These are phyloP conservation scores for Boehmeria nivea DNA, from an alignment of 306 rosid genomes.

Conservation along the genomic window DNA sequence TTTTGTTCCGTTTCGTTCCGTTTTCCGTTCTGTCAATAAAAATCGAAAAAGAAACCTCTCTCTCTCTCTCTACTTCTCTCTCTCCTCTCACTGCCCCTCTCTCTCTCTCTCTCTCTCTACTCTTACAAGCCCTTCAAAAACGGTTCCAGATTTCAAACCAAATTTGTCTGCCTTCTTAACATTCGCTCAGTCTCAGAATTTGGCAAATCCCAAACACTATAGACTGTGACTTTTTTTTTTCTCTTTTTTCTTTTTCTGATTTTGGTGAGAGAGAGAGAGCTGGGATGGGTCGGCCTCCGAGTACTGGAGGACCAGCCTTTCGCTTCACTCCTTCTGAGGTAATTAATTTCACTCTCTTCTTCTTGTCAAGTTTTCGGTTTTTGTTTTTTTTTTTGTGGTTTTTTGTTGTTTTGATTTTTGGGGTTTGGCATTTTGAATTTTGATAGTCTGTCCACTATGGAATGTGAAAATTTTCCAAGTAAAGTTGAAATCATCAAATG, in stretches of 20 bases:
- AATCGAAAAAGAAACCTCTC: neutral
- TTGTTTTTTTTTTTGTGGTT: neutral
- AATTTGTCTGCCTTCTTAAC: neutral
- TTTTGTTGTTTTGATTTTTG: neutral
- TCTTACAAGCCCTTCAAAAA: neutral
- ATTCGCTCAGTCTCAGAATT: neutral
- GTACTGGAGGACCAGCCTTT: conserved; percentile 96
- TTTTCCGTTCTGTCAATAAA: too few species aligned
- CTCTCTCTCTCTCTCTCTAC: too few species aligned
- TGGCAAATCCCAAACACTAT: neutral
- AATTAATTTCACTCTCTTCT: conserved; percentile 13
- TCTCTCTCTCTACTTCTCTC: neutral
- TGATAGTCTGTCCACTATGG: too few species aligned
- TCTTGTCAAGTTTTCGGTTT: neutral
- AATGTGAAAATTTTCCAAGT: too few species aligned
- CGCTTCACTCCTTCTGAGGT: conserved; percentile 84
- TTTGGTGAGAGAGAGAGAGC: neutral
- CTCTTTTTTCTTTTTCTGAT: neutral
- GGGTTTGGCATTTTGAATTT: too few species aligned
- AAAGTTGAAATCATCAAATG: neutral
- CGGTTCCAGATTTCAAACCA: neutral
- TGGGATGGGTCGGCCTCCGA: conserved; percentile 90
- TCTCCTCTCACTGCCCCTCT: too few species aligned
- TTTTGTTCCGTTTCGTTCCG: too few species aligned
- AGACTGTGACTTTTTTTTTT: too few species aligned